These are phyloP conservation scores for Penicillium canescens DNA, from an alignment of 495 filamentous ascomycete genomes.

Conservation along the genomic window DNA sequence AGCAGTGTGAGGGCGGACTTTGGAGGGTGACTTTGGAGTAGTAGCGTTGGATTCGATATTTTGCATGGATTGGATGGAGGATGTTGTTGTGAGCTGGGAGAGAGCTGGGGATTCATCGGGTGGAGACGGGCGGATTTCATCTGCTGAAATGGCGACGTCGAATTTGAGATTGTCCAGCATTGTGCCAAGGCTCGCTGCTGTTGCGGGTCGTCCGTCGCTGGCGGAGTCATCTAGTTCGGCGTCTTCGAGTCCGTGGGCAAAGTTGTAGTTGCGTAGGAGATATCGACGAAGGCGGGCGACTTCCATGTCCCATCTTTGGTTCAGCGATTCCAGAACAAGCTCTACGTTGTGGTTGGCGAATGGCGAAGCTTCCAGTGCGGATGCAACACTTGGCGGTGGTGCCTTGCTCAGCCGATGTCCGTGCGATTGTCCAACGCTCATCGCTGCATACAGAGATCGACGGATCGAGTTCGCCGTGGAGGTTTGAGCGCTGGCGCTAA, in stretches of 20 bases:
- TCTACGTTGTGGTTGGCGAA: slow-evolving; percentile 51
- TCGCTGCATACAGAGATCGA: slow-evolving; percentile 45
- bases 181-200: slow-evolving; percentile 39
- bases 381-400: slow-evolving; percentile 21
- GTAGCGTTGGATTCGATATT: background rate
- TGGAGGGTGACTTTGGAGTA: slow-evolving; percentile 11
- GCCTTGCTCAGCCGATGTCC: slow-evolving; percentile 37
- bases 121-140: slow-evolving; percentile 29
- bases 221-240: slow-evolving; percentile 27
- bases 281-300: slow-evolving; percentile 56
- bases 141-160: slow-evolving; percentile 37
- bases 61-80: background rate
- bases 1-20: slow-evolving; percentile 28
- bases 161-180: slow-evolving; percentile 44
- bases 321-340: slow-evolving; percentile 54
- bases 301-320: slow-evolving; percentile 64
- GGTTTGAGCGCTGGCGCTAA: slow-evolving; percentile 21
- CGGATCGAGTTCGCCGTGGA: slow-evolving; percentile 46
- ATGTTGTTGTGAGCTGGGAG: background rate
- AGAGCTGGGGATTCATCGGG: slow-evolving; percentile 16
- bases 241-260: slow-evolving; percentile 47
- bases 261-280: slow-evolving; percentile 61
- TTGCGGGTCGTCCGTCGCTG: slow-evolving; percentile 40
- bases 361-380: slow-evolving; percentile 26
- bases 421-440: slow-evolving; percentile 31